phyloP scores from a whole-genome alignment of 305 asterid genomes.

The Rubia balearica region DNA sequence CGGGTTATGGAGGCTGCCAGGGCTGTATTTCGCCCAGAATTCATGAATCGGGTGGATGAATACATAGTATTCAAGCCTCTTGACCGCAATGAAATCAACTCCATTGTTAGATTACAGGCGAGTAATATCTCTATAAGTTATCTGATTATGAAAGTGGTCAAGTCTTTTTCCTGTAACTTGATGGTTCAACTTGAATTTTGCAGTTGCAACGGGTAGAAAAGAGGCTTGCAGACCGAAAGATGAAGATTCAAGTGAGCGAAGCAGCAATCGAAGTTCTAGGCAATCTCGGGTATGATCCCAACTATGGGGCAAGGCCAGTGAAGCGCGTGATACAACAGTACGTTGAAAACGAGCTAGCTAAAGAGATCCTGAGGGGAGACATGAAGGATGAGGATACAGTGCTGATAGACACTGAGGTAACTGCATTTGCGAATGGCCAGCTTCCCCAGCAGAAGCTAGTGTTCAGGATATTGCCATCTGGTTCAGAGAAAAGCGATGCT shows the following conservation, averaged over 20 bases:
- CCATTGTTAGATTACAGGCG: constrained; percentile 75
- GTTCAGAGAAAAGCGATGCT: constrained; percentile 17
- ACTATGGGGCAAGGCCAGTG: constrained; percentile 96
- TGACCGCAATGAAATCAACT: constrained; percentile 64
- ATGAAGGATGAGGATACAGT: constrained; percentile 70
- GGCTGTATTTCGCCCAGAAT: constrained; percentile 75
- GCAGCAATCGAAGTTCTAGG: constrained; percentile 69
- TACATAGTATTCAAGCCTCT: constrained; percentile 95
- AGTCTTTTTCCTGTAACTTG: not conserved
- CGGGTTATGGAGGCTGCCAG: constrained; percentile 86
- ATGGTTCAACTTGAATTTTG: not conserved
- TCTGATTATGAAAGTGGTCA: not conserved
- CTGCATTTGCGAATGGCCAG: constrained; percentile 70
- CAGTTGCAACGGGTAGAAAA: constrained; percentile 79
- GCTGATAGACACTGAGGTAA: constrained; percentile 62
- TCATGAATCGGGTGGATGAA: constrained; percentile 93
- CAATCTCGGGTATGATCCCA: constrained; percentile 81
- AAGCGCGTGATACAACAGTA: constrained; percentile 84
- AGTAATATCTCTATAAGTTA: not conserved
- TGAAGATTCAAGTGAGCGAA: constrained; percentile 61
- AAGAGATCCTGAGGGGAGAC: constrained; percentile 82
- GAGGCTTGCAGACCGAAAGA: constrained; percentile 71
- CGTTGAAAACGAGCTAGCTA: constrained; percentile 83
- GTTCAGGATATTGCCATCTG: constrained; percentile 39
- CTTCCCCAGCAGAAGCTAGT: constrained; percentile 78